phyloP scores from a whole-genome alignment of 1,139 yeast genomes.

The Diutina neorugosa region DNA sequence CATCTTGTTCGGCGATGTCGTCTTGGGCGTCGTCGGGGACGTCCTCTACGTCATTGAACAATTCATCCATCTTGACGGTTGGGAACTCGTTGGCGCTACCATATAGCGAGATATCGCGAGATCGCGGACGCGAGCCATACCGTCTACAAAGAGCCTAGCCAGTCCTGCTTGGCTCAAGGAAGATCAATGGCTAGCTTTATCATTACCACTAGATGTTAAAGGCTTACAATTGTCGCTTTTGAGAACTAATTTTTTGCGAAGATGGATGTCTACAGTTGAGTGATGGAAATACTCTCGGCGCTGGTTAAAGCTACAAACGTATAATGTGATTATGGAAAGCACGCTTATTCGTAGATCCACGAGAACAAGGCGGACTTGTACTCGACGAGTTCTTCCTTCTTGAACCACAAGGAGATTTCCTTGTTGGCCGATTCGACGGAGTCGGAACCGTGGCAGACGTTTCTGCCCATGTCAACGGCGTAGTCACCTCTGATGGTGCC shows the following conservation, averaged over 20 bases:
- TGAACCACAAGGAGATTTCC: slow-evolving; percentile 97
- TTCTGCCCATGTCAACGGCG: slow-evolving; percentile 96
- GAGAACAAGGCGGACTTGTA: slow-evolving; percentile 77
- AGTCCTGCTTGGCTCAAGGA: too few species aligned
- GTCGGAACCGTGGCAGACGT: slow-evolving; percentile 98
- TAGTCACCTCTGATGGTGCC: slow-evolving; percentile 99
- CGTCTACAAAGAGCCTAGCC: too few species aligned
- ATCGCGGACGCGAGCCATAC: too few species aligned
- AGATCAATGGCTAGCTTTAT: too few species aligned
- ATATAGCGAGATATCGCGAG: too few species aligned
- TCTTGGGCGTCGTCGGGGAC: slow-evolving; percentile 8
- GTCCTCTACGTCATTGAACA: slow-evolving; percentile 16
- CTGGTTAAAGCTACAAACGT: slow-evolving; percentile 1
- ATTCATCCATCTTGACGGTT: slow-evolving; percentile 9
- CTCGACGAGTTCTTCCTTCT: slow-evolving; percentile 88
- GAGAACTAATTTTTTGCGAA: too few species aligned
- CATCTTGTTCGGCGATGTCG: slow-evolving; percentile 4
- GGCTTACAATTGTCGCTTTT: too few species aligned
- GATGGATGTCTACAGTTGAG: neutral
- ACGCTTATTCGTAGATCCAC: slow-evolving; percentile 84
- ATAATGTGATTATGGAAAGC: neutral
- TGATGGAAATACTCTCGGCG: neutral
- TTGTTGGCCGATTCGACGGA: slow-evolving; percentile 95
- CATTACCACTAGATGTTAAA: too few species aligned
- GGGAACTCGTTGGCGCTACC: neutral